These are phyloP conservation scores for Aspergillus leporis DNA, from an alignment of 495 filamentous ascomycete genomes.

Conservation along the genomic window DNA sequence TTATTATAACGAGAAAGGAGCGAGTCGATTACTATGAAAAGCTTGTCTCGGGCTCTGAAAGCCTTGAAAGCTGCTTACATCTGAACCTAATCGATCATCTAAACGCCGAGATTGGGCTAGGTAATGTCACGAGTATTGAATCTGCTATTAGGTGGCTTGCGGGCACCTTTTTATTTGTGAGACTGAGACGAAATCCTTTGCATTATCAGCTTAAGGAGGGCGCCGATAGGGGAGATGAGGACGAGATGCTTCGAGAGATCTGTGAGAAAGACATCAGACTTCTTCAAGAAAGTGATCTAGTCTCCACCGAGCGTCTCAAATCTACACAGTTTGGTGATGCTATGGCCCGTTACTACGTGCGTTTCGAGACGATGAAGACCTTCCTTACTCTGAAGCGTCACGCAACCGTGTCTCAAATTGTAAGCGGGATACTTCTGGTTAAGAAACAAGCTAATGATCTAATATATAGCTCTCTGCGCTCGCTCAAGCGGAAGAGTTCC, in stretches of 20 bases:
- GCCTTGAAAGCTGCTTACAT: slow-evolving; percentile 86
- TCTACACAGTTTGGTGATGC: slow-evolving; percentile 81
- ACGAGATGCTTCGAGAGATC: slow-evolving; percentile 74
- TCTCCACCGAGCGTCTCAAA: slow-evolving; percentile 54
- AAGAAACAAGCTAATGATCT: slow-evolving; percentile 31
- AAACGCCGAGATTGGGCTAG: slow-evolving; percentile 89
- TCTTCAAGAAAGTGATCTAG: slow-evolving; percentile 61
- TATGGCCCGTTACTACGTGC: slow-evolving; percentile 92
- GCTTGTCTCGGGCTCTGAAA: slow-evolving; percentile 80
- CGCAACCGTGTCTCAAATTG: slow-evolving; percentile 68
- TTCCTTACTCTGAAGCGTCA: slow-evolving; percentile 63
- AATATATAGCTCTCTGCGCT: slow-evolving; percentile 58
- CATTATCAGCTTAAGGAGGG: slow-evolving; percentile 74
- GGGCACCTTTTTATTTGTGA: slow-evolving; percentile 85
- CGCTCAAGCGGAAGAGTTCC: slow-evolving; percentile 75
- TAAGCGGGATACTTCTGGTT: slow-evolving; percentile 42
- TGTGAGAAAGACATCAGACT: slow-evolving; percentile 77
- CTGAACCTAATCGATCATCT: slow-evolving; percentile 87
- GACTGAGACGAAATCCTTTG: slow-evolving; percentile 74
- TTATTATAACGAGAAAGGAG: slow-evolving; percentile 77
- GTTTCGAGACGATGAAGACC: slow-evolving; percentile 85
- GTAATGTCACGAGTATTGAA: slow-evolving; percentile 68
- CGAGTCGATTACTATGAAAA: slow-evolving; percentile 74
- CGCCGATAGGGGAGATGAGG: slow-evolving; percentile 52
- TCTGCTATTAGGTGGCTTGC: slow-evolving; percentile 81